Base-by-base conservation (phyloP, 83 land plant genomes). In the Isoetes engelmannii region DNA sequence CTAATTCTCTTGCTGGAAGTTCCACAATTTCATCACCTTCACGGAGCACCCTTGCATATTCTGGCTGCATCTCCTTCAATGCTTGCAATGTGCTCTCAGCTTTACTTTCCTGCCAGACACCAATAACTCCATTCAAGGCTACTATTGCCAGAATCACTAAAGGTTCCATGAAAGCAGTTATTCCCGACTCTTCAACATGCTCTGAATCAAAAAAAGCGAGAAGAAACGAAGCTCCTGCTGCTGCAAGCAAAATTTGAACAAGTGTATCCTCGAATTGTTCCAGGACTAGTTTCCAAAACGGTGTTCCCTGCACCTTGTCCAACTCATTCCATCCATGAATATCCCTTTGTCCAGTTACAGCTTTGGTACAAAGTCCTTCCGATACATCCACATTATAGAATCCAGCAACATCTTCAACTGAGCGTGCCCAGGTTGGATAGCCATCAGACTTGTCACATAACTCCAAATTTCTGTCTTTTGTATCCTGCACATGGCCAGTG, bases 51-150 rank as follows among this genome's bases (percentile, higher is more conserved):
- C 82, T 78, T 5, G 84, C 85, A 13, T 77, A 67, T 18, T 91
- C 89, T 48, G 83, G 84, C 69, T 91, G 97, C 82, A 91, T 83
- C 68, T 86, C 84, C 57, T 91, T 91, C 18, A 91, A 75, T 0
- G 92, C 89, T 48, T 85, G 84, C 60, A 91, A 76, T 5, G 92
- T 91, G 79, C 78, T 91, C 62, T 91, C 97, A 28, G 97, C 97
- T 69, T 91, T 91, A 68, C 78, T 82, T 76, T 91, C 97, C 73
- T 91, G 97, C 92, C 92, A 88, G 18, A 88, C 86, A 44, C 97
- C 97, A 51, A 91, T 91, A 64, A 88, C 77, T 42, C 88, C 97
- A 73, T 91, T 91, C 5, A 91, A 81, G 10, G 86, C 48, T 42
- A 91, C 76, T 43, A 91, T 91, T 59, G 87, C 61, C 10, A 88